Percentiles rank a stretch among this genome's conserved stretches.
Conservation (phyloP, 495 filamentous ascomycete species). For the Copromyces sp. region DNA sequence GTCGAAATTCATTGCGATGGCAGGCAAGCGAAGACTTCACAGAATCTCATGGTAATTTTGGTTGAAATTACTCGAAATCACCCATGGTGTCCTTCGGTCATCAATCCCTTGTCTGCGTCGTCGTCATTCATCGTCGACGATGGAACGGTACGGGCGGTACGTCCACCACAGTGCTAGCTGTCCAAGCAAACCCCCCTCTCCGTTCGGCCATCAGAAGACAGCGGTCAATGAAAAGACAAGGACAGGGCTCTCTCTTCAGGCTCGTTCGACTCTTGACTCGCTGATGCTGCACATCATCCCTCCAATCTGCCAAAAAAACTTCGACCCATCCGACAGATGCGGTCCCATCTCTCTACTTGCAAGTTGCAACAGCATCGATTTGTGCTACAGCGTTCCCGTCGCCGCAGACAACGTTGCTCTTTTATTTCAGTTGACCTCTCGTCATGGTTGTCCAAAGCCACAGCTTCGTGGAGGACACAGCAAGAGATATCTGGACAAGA, state of each 20-base stretch:
- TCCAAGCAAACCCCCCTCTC: constrained; percentile 6
- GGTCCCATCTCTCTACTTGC: neutral
- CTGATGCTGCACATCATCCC: constrained; percentile 27
- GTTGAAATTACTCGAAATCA: neutral
- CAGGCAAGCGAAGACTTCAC: neutral
- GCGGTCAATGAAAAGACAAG: constrained; percentile 1
- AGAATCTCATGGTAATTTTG: neutral
- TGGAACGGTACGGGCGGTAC: constrained; percentile 10
- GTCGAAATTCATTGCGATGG: neutral
- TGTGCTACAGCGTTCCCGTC: neutral
- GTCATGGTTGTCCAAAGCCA: neutral
- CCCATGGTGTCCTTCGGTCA: neutral
- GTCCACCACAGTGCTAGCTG: constrained; percentile 15
- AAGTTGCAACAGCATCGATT: neutral
- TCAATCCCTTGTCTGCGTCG: neutral
- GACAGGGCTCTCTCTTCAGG: constrained; percentile 14
- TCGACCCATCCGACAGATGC: constrained; percentile 2
- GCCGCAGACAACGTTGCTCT: neutral
- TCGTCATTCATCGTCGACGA: constrained; percentile 10
- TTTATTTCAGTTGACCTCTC: neutral
- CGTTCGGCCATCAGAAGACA: constrained; percentile 23
- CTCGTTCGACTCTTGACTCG: constrained; percentile 24
- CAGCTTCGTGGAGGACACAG: neutral
- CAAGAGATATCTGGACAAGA: neutral
- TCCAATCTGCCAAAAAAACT: constrained; percentile 11